Conservation (phyloP, 345 rosid species). For the Linum tenue region DNA sequence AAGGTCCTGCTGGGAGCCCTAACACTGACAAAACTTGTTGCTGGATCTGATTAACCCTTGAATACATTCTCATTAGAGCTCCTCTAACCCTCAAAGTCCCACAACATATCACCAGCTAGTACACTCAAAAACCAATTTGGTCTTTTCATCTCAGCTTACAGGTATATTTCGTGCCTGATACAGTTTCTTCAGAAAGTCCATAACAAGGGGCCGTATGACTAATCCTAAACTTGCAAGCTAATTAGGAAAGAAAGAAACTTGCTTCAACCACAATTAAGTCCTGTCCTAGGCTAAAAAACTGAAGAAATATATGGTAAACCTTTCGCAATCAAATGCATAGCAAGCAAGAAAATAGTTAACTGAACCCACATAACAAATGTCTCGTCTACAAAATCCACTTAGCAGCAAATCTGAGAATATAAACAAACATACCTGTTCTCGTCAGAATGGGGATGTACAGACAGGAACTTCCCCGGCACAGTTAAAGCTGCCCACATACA, state of each 20-base stretch:
- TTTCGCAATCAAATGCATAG: neutral
- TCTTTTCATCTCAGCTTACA: too few relatives aligned
- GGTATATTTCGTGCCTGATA: too few relatives aligned
- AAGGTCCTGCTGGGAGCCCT: neutral
- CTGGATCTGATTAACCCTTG: neutral
- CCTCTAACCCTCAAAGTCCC: too few relatives aligned
- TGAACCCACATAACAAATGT: neutral
- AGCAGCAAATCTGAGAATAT: neutral
- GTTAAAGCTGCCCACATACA: conserved; percentile 90
- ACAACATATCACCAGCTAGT: too few relatives aligned
- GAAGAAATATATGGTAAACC: neutral
- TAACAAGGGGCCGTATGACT: too few relatives aligned
- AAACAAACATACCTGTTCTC: conserved; percentile 63
- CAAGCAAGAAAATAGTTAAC: neutral
- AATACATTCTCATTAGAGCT: too few relatives aligned
- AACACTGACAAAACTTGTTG: neutral
- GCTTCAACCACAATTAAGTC: neutral
- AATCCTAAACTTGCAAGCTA: too few relatives aligned
- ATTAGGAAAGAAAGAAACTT: too few relatives aligned
- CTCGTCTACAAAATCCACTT: conserved; percentile 1
- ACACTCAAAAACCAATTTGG: too few relatives aligned
- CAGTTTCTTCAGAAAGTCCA: too few relatives aligned
- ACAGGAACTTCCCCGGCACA: conserved; percentile 77
- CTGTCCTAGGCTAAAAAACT: neutral
- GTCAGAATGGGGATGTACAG: conserved; percentile 83